phyloP scores from a whole-genome alignment of 1,284 basidiomycete species.

The Malassezia yamatoensis region DNA sequence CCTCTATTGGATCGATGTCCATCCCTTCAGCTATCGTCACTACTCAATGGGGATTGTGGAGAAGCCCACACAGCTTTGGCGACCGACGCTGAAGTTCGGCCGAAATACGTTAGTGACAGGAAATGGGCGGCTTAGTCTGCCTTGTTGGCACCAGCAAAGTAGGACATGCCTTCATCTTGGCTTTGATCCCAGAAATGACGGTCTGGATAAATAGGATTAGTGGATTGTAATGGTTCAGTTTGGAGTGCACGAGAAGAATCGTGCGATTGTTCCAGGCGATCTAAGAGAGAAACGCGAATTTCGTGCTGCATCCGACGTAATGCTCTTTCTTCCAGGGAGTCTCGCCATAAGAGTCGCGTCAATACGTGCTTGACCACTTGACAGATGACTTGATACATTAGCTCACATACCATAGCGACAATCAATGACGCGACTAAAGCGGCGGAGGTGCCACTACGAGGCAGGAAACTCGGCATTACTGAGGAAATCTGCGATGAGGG shows the following conservation, averaged over 20 bases:
- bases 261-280: slow-evolving; percentile 1
- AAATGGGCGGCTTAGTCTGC: not conserved
- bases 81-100: too few relatives aligned
- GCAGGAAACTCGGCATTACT: slow-evolving; percentile 24
- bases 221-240: not conserved
- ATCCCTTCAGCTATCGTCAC: not conserved
- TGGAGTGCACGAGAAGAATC: not conserved
- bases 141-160: slow-evolving; percentile 8
- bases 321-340: slow-evolving; percentile 29
- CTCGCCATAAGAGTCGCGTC: slow-evolving; percentile 36
- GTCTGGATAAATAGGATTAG: not conserved
- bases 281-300: slow-evolving; percentile 17
- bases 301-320: slow-evolving; percentile 37
- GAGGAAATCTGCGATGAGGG: not conserved
- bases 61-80: too few relatives aligned
- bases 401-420: slow-evolving; percentile 39
- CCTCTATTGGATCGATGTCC: not conserved
- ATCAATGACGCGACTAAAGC: slow-evolving; percentile 34
- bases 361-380: slow-evolving; percentile 29
- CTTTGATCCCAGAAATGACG: slow-evolving; percentile 8
- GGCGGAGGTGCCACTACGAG: slow-evolving; percentile 19
- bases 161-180: not conserved
- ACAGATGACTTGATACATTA: slow-evolving; percentile 32
- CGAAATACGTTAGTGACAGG: too few relatives aligned
- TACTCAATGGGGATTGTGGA: too few relatives aligned